Percentiles rank a stretch among this genome's conserved stretches.
These are phyloP conservation scores for Capsicum baccatum DNA, from an alignment of 257 asterid genomes.

Conservation along the genomic window DNA sequence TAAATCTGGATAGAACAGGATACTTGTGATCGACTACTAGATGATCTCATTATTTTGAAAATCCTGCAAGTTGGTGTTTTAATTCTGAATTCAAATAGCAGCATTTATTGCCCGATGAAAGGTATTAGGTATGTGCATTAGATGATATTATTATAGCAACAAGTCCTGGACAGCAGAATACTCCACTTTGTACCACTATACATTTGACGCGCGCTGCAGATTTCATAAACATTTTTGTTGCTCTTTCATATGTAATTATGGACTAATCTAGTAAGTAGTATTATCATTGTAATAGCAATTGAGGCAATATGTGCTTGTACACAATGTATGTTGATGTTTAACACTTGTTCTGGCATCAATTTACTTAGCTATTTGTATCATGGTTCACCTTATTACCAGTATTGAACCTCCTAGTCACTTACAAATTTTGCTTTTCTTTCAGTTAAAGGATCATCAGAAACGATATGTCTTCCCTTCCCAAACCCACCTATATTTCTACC, in stretches of 20 bases:
- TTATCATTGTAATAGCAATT: slow-evolving; percentile 19
- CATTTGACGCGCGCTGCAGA: not conserved
- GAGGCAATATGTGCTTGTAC: not conserved
- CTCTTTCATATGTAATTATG: slow-evolving; percentile 21
- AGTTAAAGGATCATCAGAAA: too few species aligned
- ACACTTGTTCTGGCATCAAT: not conserved
- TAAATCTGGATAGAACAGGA: not conserved
- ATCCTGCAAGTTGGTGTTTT: not conserved
- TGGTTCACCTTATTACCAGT: not conserved
- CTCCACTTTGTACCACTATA: not conserved
- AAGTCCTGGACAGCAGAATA: not conserved
- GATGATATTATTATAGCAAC: not conserved
- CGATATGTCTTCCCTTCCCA: too few species aligned
- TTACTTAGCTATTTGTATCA: not conserved
- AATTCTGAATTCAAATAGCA: slow-evolving; percentile 5
- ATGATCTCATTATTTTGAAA: not conserved
- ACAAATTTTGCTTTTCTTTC: too few species aligned
- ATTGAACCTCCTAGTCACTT: not conserved
- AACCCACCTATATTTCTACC: too few species aligned
- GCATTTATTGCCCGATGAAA: not conserved
- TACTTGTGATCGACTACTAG: not conserved
- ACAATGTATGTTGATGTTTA: not conserved
- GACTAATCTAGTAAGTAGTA: not conserved
- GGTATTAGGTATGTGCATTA: not conserved
- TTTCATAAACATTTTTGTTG: not conserved